These are phyloP conservation scores for Gossypium schwendimanii DNA, from an alignment of 441 rosid species.

Conservation along the genomic window DNA sequence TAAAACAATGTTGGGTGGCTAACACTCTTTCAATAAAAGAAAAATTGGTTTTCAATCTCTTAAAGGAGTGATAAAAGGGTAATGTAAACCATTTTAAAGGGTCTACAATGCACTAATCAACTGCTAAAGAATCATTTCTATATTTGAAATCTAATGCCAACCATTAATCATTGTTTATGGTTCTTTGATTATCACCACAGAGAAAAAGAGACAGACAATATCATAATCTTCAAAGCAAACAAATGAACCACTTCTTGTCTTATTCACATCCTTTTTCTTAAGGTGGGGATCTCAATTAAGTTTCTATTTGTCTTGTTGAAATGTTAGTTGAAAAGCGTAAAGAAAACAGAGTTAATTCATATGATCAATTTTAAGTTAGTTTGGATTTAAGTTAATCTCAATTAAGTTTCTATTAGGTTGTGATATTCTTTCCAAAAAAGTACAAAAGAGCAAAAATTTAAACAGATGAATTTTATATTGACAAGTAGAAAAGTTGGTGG, in stretches of 20 bases:
- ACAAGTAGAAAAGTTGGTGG: not conserved
- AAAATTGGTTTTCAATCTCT: not conserved
- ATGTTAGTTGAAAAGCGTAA: not conserved
- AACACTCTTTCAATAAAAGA: not conserved
- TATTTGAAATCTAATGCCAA: constrained; percentile 18
- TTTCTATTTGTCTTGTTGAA: not conserved
- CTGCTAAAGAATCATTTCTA: constrained; percentile 2
- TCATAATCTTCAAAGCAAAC: not conserved
- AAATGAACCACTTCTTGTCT: constrained; percentile 11
- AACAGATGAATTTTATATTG: not conserved
- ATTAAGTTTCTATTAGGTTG: too few species aligned
- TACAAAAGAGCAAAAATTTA: not conserved
- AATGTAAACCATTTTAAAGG: not conserved
- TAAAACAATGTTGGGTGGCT: constrained; percentile 3
- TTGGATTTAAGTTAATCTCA: too few species aligned
- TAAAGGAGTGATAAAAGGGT: not conserved
- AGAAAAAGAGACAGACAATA: not conserved
- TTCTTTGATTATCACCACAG: not conserved
- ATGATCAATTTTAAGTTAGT: not conserved
- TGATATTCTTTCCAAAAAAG: not conserved
- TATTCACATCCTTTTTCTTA: not conserved
- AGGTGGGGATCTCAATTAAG: constrained; percentile 15
- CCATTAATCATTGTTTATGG: constrained; percentile 10
- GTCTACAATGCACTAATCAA: not conserved
- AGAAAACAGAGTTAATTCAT: not conserved